Conservation (phyloP, 495 filamentous ascomycete genomes). For the Podospora pseudopauciseta region DNA sequence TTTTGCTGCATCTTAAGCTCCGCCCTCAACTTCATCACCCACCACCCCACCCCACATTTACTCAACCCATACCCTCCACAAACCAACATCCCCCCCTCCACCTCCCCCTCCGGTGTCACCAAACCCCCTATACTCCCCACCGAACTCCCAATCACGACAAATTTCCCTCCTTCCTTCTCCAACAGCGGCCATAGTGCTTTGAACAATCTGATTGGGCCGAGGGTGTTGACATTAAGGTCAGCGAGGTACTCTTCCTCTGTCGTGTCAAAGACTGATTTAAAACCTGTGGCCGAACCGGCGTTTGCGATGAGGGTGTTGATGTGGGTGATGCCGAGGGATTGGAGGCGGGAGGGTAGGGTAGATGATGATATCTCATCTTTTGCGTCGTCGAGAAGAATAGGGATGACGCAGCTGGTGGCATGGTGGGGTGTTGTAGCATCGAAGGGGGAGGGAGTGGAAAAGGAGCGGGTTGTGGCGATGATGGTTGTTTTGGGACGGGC, state of each 20-base stretch:
- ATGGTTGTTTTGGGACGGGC: constrained; percentile 44
- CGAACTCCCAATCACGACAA: constrained; percentile 32
- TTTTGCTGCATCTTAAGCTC: constrained; percentile 23
- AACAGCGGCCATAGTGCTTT: constrained; percentile 30
- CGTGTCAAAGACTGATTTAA: constrained; percentile 18
- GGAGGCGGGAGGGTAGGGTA: constrained; percentile 25
- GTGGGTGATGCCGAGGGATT: constrained; percentile 27
- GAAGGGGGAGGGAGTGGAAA: not conserved
- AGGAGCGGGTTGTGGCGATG: constrained; percentile 44
- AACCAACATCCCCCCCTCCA: constrained; percentile 17
- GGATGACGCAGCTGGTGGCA: constrained; percentile 34
- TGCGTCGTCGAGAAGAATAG: constrained; percentile 32
- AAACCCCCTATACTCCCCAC: constrained; percentile 37
- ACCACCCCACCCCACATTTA: constrained; percentile 32
- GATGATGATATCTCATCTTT: constrained; percentile 24
- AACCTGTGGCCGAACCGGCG: constrained; percentile 35
- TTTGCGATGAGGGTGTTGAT: constrained; percentile 55
- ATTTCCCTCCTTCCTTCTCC: constrained; percentile 21
- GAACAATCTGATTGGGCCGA: constrained; percentile 31
- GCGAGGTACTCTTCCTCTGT: constrained; percentile 15
- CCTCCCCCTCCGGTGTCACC: not conserved
- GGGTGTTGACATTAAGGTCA: constrained; percentile 34
- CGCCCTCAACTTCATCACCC: constrained; percentile 23
- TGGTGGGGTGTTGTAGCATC: constrained; percentile 19
- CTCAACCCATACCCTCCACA: constrained; percentile 28